Percentiles rank a stretch among this genome's conserved stretches.
These are phyloP conservation scores for Russula griseocarnosa DNA, from an alignment of 768 basidiomycete species.

Conservation along the genomic window DNA sequence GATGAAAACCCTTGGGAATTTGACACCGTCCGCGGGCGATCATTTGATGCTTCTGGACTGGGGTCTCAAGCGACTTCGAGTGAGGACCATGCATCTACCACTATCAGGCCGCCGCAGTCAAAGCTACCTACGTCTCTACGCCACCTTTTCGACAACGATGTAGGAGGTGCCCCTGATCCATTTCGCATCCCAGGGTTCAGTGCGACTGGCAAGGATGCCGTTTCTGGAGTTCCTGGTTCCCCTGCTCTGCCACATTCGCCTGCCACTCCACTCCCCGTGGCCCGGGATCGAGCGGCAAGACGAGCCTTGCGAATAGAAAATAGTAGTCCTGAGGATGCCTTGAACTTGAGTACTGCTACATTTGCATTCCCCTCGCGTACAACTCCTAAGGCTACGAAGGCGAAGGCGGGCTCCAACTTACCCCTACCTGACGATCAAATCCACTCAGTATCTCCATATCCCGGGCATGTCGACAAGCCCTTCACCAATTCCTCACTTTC, in stretches of 20 bases:
- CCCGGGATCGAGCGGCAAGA: constrained; percentile 34
- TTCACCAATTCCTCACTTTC: constrained; percentile 3
- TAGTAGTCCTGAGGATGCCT: constrained; percentile 38
- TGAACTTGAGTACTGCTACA: constrained; percentile 45
- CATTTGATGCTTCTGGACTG: constrained; percentile 26
- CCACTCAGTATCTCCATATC: background rate
- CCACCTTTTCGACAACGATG: constrained; percentile 66
- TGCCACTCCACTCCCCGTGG: constrained; percentile 39
- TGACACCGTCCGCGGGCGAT: constrained; percentile 57
- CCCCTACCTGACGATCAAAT: constrained; percentile 10
- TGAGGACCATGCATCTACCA: constrained; percentile 35
- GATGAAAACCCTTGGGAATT: constrained; percentile 66
- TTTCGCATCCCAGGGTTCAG: constrained; percentile 42
- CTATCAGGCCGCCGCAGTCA: constrained; percentile 49
- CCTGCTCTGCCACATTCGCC: constrained; percentile 31
- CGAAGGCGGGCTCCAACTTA: constrained; percentile 4
- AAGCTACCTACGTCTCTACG: constrained; percentile 75
- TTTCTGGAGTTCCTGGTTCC: constrained; percentile 29
- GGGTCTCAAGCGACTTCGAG: constrained; percentile 7
- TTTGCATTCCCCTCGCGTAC: constrained; percentile 52
- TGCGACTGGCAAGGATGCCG: constrained; percentile 20
- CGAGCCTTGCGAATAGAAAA: constrained; percentile 34
- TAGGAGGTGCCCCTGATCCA: constrained; percentile 37
- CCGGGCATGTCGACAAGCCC: background rate
- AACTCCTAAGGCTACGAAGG: constrained; percentile 30